Conservation (phyloP, 495 filamentous ascomycete species). For the Melanomma pulvis-pyrius region DNA sequence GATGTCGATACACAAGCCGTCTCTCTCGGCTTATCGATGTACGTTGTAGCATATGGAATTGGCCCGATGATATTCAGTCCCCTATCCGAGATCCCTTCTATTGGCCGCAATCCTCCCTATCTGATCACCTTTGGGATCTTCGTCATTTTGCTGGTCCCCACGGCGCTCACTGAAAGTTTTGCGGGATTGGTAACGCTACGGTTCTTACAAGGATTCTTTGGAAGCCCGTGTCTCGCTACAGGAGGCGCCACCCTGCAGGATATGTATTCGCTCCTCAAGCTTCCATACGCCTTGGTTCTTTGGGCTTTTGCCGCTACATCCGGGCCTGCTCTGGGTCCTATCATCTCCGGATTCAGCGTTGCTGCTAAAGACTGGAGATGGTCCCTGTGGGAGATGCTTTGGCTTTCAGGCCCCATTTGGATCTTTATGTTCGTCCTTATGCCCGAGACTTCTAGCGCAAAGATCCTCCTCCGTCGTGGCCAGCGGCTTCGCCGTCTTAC, state of each 20-base stretch:
- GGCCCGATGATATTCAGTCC: constrained; percentile 53
- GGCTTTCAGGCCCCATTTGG: constrained; percentile 49
- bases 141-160: constrained; percentile 52
- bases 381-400: constrained; percentile 47
- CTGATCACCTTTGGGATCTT: constrained; percentile 50
- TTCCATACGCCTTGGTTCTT: constrained; percentile 41
- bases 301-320: constrained; percentile 49
- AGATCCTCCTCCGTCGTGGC: constrained; percentile 57
- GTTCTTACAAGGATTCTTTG: constrained; percentile 58
- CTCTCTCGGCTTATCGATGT: constrained; percentile 54
- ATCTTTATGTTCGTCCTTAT: constrained; percentile 46
- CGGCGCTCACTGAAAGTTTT: constrained; percentile 52
- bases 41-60: constrained; percentile 55
- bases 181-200: constrained; percentile 53
- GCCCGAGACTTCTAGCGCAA: constrained; percentile 54
- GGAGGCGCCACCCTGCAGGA: not conserved
- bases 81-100: constrained; percentile 49
- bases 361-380: constrained; percentile 48
- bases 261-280: not conserved
- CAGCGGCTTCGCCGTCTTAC: constrained; percentile 51
- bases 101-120: constrained; percentile 53
- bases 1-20: constrained; percentile 45
- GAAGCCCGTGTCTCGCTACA: constrained; percentile 50
- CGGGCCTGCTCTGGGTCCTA: constrained; percentile 54
- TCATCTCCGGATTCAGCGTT: constrained; percentile 62